A percentile compares a stretch with the other conserved stretches of the same genome.
These are phyloP conservation scores for Coriaria nepalensis DNA, from an alignment of 306 rosid genomes.

Conservation along the genomic window DNA sequence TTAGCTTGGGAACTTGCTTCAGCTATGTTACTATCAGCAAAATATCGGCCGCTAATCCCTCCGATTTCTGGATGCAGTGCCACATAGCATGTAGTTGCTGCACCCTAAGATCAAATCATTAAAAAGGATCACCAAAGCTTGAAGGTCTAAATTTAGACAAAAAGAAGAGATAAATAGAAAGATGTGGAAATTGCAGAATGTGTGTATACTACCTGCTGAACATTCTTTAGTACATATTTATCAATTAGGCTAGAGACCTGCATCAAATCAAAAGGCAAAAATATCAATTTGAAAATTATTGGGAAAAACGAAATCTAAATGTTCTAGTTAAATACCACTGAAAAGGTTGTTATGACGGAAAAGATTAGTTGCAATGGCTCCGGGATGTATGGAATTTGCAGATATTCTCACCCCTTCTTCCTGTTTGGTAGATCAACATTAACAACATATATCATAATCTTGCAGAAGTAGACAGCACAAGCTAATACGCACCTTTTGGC, in stretches of 20 bases:
- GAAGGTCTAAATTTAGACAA: no score
- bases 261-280: conserved; percentile 6
- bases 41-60: conserved; percentile 51
- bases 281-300: neutral
- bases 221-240: conserved; percentile 12
- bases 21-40: conserved; percentile 40
- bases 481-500: conserved; percentile 31
- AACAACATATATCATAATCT: neutral
- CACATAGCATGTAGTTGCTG: conserved; percentile 71
- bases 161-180: no score
- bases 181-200: no score
- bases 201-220: conserved; percentile 6
- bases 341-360: conserved; percentile 19
- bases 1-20: conserved; percentile 37
- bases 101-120: conserved; percentile 31
- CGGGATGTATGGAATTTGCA: conserved; percentile 28
- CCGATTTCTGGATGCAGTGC: conserved; percentile 67
- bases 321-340: conserved; percentile 19
- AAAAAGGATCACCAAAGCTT: no score
- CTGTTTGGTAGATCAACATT: conserved; percentile 8
- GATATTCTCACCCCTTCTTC: conserved; percentile 22
- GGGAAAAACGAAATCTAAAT: neutral
- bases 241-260: conserved; percentile 19
- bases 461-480: no score
- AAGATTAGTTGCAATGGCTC: conserved; percentile 23